These are phyloP conservation scores for Takashimella tepidaria DNA, from an alignment of 1,284 basidiomycete species.

Conservation along the genomic window DNA sequence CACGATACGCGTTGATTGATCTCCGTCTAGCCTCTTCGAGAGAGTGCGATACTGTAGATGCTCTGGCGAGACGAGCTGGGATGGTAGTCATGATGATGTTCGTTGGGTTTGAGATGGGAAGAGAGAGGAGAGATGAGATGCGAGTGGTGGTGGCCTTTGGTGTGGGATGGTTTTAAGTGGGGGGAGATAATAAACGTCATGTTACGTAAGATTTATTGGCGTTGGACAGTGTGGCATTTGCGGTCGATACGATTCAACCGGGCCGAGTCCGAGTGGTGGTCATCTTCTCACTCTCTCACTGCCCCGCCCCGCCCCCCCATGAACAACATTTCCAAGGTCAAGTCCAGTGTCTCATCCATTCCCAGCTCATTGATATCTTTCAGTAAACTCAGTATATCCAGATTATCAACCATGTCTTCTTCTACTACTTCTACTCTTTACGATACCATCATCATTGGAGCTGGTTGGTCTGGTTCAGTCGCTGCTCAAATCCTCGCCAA, in stretches of 20 bases:
- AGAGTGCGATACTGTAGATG: slow-evolving; percentile 58
- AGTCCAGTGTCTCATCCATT: no score
- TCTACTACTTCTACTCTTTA: slow-evolving; percentile 12
- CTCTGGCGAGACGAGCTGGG: slow-evolving; percentile 77
- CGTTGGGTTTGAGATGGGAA: no score
- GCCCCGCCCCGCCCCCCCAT: no score
- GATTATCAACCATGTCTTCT: not conserved
- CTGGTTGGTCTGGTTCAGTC: slow-evolving; percentile 51
- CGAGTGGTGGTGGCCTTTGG: not conserved
- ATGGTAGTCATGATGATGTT: slow-evolving; percentile 68
- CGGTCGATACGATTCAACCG: not conserved
- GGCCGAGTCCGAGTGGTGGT: no score
- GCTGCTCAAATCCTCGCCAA: slow-evolving; percentile 48
- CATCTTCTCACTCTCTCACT: no score
- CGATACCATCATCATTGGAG: slow-evolving; percentile 51
- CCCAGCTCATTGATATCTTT: no score
- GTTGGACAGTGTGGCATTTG: not conserved
- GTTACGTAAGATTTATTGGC: not conserved
- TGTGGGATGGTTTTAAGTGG: not conserved
- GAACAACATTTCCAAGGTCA: no score
- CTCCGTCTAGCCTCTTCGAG: slow-evolving; percentile 66
- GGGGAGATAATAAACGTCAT: slow-evolving; percentile 6
- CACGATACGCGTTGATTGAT: slow-evolving; percentile 75
- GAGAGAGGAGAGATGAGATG: no score
- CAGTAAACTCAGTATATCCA: no score